These are phyloP conservation scores for Trichoderma virens DNA, from an alignment of 495 filamentous ascomycete species.

Conservation along the genomic window DNA sequence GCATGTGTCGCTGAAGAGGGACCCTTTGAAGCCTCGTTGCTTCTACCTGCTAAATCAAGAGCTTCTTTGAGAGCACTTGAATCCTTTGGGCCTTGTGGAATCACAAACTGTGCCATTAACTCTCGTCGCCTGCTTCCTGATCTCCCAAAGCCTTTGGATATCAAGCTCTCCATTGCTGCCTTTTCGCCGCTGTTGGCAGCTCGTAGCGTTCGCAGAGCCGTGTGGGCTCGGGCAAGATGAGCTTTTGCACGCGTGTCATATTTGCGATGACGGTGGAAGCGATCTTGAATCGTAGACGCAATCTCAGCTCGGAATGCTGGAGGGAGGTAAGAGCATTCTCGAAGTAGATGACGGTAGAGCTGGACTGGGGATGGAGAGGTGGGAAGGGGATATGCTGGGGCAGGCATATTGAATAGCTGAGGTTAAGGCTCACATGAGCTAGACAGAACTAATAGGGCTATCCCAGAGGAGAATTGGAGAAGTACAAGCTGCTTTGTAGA, in stretches of 20 bases:
- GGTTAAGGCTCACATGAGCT: background rate
- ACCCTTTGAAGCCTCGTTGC: background rate
- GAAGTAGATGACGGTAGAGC: conserved; percentile 69
- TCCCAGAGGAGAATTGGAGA: background rate
- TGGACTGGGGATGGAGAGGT: conserved; percentile 43
- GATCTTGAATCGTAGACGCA: conserved; percentile 45
- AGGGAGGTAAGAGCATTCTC: conserved; percentile 79
- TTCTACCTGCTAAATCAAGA: background rate
- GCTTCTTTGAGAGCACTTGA: conserved; percentile 24
- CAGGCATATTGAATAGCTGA: conserved; percentile 17
- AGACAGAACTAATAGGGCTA: background rate
- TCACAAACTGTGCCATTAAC: conserved; percentile 45
- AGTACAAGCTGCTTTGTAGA: background rate
- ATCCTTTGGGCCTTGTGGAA: conserved; percentile 3
- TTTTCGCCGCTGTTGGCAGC: conserved; percentile 50
- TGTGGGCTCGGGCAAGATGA: conserved; percentile 16
- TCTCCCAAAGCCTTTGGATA: conserved; percentile 67
- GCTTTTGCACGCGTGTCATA: conserved; percentile 10
- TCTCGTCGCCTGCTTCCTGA: conserved; percentile 58
- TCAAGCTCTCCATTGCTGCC: conserved; percentile 52
- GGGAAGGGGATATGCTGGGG: conserved; percentile 20
- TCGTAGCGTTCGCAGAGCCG: conserved; percentile 16
- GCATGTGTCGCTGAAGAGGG: background rate
- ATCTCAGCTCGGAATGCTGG: conserved; percentile 54
- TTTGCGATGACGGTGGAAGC: conserved; percentile 41